A percentile compares a stretch with the other conserved stretches of the same genome.
These are phyloP conservation scores for Candida oleophila DNA, from an alignment of 805 yeast species.

Conservation along the genomic window DNA sequence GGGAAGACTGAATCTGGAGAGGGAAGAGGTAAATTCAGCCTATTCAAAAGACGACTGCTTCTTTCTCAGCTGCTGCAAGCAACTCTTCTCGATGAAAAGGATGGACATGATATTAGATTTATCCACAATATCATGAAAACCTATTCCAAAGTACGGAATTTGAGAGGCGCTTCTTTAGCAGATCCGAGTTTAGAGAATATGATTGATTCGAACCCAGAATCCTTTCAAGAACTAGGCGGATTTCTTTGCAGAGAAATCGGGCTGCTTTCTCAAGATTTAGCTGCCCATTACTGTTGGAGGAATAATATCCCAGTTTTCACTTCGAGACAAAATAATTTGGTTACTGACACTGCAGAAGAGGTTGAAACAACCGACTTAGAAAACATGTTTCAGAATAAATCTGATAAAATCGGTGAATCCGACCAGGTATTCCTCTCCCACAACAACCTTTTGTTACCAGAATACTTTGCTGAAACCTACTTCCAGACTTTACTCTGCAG, in stretches of 20 bases:
- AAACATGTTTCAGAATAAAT: slow-evolving; percentile 1
- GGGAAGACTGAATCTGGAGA: slow-evolving; percentile 16
- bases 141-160: slow-evolving; percentile 31
- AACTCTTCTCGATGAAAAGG: slow-evolving; percentile 18
- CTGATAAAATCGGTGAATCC: neutral
- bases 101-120: slow-evolving; percentile 31
- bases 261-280: slow-evolving; percentile 17
- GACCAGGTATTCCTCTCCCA: slow-evolving; percentile 34
- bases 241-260: neutral
- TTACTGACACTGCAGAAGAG: slow-evolving; percentile 24
- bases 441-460: slow-evolving; percentile 34
- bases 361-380: slow-evolving; percentile 15
- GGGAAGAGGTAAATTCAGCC: slow-evolving; percentile 19
- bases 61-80: slow-evolving; percentile 8
- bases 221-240: neutral
- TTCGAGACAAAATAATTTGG: slow-evolving; percentile 18
- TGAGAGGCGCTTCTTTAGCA: slow-evolving; percentile 24
- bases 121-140: slow-evolving; percentile 29
- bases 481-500: slow-evolving; percentile 37
- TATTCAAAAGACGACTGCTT: slow-evolving; percentile 18
- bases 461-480: slow-evolving; percentile 33
- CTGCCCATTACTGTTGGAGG: slow-evolving; percentile 20
- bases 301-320: slow-evolving; percentile 16
- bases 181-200: slow-evolving; percentile 7
- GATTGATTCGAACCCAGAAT: neutral